Evolutionary conservation across 352 stramenopile genomes (phyloP).

Genomic region (Phytopythium cucurbitacearum): DNA sequence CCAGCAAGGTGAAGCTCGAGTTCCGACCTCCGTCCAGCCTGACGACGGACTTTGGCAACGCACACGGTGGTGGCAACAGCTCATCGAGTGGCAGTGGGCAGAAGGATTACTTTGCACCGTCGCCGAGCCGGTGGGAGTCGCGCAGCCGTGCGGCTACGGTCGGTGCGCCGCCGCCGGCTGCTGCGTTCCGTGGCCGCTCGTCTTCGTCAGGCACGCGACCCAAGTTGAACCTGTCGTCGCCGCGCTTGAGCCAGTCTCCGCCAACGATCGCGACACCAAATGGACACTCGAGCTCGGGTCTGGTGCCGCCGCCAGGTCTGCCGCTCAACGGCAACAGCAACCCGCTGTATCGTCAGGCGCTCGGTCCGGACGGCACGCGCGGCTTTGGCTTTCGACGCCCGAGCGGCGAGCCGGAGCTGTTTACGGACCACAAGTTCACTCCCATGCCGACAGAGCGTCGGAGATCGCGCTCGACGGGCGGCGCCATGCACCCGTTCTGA

Average conservation of each 20-base stretch:
- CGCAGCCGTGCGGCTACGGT: slow-evolving; percentile 57
- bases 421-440: slow-evolving; percentile 50
- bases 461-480: slow-evolving; percentile 69
- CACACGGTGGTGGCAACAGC: slow-evolving; percentile 11
- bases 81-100: slow-evolving; percentile 34
- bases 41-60: slow-evolving; percentile 23
- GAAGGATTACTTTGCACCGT: slow-evolving; percentile 57
- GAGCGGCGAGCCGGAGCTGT: slow-evolving; percentile 52
- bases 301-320: slow-evolving; percentile 33
- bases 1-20: slow-evolving; percentile 86
- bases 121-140: slow-evolving; percentile 46
- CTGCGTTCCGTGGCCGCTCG: slow-evolving; percentile 48
- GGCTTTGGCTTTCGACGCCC: slow-evolving; percentile 75
- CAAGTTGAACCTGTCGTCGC: slow-evolving; percentile 59
- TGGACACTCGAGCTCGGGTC: slow-evolving; percentile 15
- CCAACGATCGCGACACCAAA: slow-evolving; percentile 10
- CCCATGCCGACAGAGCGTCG: slow-evolving; percentile 54
- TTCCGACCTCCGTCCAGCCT: slow-evolving; percentile 70
- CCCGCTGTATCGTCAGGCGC: slow-evolving; percentile 69
- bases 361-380: slow-evolving; percentile 73
- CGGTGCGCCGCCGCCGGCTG: slow-evolving; percentile 28
- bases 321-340: slow-evolving; percentile 40
- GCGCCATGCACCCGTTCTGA: slow-evolving; percentile 15
- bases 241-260: slow-evolving; percentile 48
- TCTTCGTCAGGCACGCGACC: slow-evolving; percentile 54